Evolutionary conservation across 805 yeast genomes (phyloP).

Genomic region (Priceomyces melissophilus): DNA sequence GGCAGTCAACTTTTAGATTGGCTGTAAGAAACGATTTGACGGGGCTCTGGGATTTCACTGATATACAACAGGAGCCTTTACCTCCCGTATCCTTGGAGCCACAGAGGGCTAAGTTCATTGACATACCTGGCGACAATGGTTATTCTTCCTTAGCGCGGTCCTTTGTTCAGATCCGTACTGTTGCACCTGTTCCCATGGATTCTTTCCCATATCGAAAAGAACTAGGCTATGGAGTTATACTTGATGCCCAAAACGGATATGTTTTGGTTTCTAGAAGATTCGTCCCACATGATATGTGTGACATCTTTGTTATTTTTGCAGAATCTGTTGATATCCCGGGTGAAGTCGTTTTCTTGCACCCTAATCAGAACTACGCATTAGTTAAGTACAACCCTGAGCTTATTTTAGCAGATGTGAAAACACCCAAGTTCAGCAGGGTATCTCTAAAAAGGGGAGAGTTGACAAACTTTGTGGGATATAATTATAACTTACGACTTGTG

Average conservation of each 20-base stretch:
- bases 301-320: slow-evolving; percentile 75
- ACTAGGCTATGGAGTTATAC: slow-evolving; percentile 71
- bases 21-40: slow-evolving; percentile 59
- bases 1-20: slow-evolving; percentile 68
- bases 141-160: slow-evolving; percentile 60
- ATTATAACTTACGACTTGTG: slow-evolving; percentile 63
- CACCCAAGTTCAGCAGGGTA: slow-evolving; percentile 57
- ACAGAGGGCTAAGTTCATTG: slow-evolving; percentile 65
- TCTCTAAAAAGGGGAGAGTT: slow-evolving; percentile 74
- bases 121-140: slow-evolving; percentile 53
- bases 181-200: slow-evolving; percentile 70
- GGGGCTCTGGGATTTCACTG: slow-evolving; percentile 54
- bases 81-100: slow-evolving; percentile 52
- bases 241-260: slow-evolving; percentile 78
- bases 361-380: slow-evolving; percentile 81
- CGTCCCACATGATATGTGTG: slow-evolving; percentile 81
- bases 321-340: slow-evolving; percentile 82
- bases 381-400: slow-evolving; percentile 76
- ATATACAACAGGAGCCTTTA: slow-evolving; percentile 57
- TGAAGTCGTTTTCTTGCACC: slow-evolving; percentile 78
- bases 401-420: slow-evolving; percentile 64
- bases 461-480: slow-evolving; percentile 77
- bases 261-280: slow-evolving; percentile 73
- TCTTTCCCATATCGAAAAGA: slow-evolving; percentile 63
- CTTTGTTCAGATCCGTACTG: slow-evolving; percentile 66